These are phyloP conservation scores for Alternaria sp. DNA, from an alignment of 2,329 filamentous ascomycete genomes.

Conservation along the genomic window DNA sequence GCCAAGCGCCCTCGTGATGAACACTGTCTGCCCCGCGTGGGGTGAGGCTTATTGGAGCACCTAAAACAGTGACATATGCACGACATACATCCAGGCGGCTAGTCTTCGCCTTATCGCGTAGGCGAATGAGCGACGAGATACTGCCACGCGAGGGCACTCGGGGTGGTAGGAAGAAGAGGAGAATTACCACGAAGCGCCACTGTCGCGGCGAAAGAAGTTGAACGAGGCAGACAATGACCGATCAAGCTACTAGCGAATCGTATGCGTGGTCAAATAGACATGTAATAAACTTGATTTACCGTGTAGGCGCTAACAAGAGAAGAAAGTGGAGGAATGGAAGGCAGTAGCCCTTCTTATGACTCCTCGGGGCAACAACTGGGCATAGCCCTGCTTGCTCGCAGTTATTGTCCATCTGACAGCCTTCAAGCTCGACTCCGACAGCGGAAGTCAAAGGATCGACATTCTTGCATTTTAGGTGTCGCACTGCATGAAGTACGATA, in stretches of 20 bases:
- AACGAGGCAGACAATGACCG: neutral
- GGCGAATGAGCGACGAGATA: neutral
- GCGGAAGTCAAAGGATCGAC: neutral
- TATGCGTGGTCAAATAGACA: neutral
- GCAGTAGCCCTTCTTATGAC: neutral
- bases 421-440: neutral
- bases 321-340: neutral
- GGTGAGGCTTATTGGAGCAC: neutral
- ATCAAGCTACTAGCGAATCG: neutral
- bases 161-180: neutral
- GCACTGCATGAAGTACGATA: neutral
- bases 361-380: neutral
- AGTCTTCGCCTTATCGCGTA: neutral
- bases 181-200: neutral
- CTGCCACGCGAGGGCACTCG: neutral
- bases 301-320: neutral
- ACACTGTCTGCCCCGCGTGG: neutral
- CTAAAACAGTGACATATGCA: conserved; percentile 4
- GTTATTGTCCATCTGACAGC: neutral
- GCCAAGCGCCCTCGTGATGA: conserved; percentile 1
- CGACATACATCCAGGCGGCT: neutral
- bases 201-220: neutral
- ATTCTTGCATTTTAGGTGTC: conserved; percentile 1
- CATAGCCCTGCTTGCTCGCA: neutral
- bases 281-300: neutral